phyloP scores from a whole-genome alignment of 2,329 filamentous ascomycete genomes.

The Ophiostoma sp. region DNA sequence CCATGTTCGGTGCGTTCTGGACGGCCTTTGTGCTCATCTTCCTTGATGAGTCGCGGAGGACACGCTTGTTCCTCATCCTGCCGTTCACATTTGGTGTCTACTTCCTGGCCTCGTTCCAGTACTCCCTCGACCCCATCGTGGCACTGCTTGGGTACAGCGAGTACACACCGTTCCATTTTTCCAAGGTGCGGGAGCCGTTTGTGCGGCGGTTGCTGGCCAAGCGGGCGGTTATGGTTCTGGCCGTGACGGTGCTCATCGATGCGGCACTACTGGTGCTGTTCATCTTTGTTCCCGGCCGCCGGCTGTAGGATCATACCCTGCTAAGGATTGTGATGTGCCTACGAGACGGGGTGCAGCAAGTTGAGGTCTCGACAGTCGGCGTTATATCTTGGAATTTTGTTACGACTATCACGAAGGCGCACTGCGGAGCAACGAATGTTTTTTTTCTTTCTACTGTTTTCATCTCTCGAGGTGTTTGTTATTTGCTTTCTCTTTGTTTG shows the following conservation, averaged over 20 bases:
- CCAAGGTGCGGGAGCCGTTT: constrained; percentile 84
- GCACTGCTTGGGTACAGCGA: constrained; percentile 89
- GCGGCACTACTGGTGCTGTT: constrained; percentile 85
- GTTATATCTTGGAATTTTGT: constrained; percentile 14
- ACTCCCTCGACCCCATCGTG: constrained; percentile 88
- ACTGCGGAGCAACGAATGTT: not conserved
- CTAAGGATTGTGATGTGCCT: not conserved
- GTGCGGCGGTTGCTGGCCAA: constrained; percentile 82
- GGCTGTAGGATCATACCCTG: constrained; percentile 56
- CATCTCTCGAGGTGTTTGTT: constrained; percentile 14
- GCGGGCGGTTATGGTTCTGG: constrained; percentile 77
- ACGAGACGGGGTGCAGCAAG: not conserved
- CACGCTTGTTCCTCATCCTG: constrained; percentile 76
- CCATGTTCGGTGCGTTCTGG: constrained; percentile 93
- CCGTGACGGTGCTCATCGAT: constrained; percentile 73
- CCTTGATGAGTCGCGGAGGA: constrained; percentile 71
- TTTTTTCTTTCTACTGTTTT: constrained; percentile 12
- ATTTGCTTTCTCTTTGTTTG: constrained; percentile 20
- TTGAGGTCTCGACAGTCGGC: not conserved
- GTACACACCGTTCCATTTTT: constrained; percentile 93
- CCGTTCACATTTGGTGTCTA: constrained; percentile 93
- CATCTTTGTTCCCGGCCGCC: constrained; percentile 89
- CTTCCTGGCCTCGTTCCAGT: constrained; percentile 86
- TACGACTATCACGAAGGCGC: constrained; percentile 18
- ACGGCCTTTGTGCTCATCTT: constrained; percentile 91